A percentile compares a stretch with the other conserved stretches of the same genome.
Conservation (phyloP, 164 flowering plant genomes). For the Malania oleifera region DNA sequence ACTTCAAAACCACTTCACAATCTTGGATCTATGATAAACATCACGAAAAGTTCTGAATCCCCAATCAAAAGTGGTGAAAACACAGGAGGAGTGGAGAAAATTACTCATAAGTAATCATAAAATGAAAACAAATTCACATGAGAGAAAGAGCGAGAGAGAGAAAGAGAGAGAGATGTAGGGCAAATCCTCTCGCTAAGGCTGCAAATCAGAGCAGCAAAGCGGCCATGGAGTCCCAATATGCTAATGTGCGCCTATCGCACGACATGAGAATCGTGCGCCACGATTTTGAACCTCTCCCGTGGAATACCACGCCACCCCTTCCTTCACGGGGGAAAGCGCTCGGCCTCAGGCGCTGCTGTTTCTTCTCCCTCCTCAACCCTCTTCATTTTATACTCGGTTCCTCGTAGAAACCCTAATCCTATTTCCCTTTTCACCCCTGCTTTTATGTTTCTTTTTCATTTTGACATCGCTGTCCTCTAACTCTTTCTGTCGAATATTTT, state of each 20-base stretch:
- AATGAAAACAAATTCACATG: too few species aligned
- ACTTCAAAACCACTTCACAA: too few species aligned
- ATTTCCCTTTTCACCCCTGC: neutral
- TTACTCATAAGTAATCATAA: too few species aligned
- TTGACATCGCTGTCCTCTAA: too few species aligned
- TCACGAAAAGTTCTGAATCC: too few species aligned
- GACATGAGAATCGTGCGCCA: constrained; percentile 36
- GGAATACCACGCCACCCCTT: constrained; percentile 74
- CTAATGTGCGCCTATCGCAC: constrained; percentile 53
- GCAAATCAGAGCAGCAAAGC: constrained; percentile 41
- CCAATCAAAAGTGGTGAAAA: too few species aligned
- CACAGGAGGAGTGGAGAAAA: too few species aligned
- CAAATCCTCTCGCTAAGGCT: constrained; percentile 24
- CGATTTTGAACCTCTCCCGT: constrained; percentile 50
- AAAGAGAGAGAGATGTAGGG: constrained; percentile 22
- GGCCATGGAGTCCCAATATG: constrained; percentile 26
- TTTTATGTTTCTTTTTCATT: neutral
- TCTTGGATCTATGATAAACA: too few species aligned
- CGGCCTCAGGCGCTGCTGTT: constrained; percentile 46
- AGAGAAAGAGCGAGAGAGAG: too few species aligned
- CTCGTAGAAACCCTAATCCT: neutral
- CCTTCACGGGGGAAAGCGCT: constrained; percentile 51
- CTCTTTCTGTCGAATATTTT: too few species aligned
- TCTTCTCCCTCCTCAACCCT: too few species aligned
- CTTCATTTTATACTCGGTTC: neutral